A percentile compares a stretch with the other conserved stretches of the same genome.
Conservation (phyloP, 2,329 filamentous ascomycete genomes). For the Colletotrichum sp. region DNA sequence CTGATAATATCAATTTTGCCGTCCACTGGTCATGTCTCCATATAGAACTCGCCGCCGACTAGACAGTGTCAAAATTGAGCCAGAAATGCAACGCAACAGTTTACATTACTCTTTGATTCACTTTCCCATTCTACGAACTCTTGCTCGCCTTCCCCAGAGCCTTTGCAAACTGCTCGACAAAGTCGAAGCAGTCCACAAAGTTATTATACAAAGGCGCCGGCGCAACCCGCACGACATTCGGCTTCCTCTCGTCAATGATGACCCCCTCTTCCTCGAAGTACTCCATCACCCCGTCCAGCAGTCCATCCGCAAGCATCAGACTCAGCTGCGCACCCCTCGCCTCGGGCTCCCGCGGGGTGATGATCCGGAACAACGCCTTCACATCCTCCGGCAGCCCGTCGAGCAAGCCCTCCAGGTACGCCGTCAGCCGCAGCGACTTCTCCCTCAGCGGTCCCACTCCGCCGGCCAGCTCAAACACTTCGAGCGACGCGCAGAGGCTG, state of each 20-base stretch:
- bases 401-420: constrained; percentile 73
- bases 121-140: background rate
- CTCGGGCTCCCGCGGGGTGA: constrained; percentile 68
- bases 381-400: constrained; percentile 29
- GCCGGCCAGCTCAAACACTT: constrained; percentile 70
- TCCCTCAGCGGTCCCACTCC: constrained; percentile 66
- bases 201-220: constrained; percentile 83
- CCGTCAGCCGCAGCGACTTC: constrained; percentile 72
- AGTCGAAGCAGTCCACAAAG: constrained; percentile 62
- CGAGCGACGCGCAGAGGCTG: constrained; percentile 71
- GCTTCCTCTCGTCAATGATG: constrained; percentile 80
- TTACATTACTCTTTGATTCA: background rate
- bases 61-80: rapidly evolving
- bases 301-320: constrained; percentile 65
- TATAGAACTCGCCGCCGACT: too few relatives aligned
- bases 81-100: rapidly evolving
- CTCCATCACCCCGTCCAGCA: constrained; percentile 69
- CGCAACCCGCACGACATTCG: constrained; percentile 80
- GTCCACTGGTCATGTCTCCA: background rate
- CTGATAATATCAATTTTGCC: background rate
- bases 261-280: constrained; percentile 69
- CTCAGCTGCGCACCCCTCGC: constrained; percentile 81
- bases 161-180: constrained; percentile 30
- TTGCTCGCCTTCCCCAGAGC: constrained; percentile 19
- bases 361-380: constrained; percentile 52